Conservation (phyloP, 257 asterid genomes). For the Forsythia suspensa region DNA sequence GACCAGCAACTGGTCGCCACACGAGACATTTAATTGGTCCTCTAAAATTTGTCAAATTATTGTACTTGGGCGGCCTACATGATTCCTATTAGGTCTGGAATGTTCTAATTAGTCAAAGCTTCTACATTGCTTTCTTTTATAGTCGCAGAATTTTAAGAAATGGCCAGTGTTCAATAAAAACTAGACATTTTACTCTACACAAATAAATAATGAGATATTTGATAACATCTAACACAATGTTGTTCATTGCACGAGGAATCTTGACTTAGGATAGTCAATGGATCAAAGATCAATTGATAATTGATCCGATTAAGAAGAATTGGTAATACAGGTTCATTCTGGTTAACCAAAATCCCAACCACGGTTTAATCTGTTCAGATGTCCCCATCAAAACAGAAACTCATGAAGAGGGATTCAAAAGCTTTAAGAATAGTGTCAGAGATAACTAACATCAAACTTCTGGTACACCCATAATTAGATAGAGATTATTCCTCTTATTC, state of each 20-base stretch:
- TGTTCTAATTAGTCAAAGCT: background rate
- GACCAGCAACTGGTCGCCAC: background rate
- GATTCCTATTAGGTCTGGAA: background rate
- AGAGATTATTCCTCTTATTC: background rate
- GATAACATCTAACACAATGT: background rate
- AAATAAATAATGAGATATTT: background rate
- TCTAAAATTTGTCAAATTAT: background rate
- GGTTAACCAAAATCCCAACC: background rate
- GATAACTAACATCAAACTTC: background rate
- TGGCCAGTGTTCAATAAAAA: background rate
- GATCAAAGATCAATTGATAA: background rate
- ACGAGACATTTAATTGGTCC: constrained; percentile 9
- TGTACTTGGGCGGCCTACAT: background rate
- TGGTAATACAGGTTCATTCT: background rate
- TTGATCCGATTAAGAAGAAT: background rate
- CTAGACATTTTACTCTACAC: background rate
- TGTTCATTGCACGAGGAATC: background rate
- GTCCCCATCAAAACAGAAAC: background rate
- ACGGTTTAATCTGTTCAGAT: background rate
- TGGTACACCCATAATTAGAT: background rate
- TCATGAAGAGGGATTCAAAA: background rate
- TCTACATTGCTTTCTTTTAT: background rate
- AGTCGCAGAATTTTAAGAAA: background rate
- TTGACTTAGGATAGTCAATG: background rate
- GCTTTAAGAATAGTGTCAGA: background rate